Percentiles rank a stretch among this genome's conserved stretches.
Evolutionary conservation across 2,329 filamentous ascomycete genomes (phyloP).

Genomic region (Orbilia blumenaviensis): DNA sequence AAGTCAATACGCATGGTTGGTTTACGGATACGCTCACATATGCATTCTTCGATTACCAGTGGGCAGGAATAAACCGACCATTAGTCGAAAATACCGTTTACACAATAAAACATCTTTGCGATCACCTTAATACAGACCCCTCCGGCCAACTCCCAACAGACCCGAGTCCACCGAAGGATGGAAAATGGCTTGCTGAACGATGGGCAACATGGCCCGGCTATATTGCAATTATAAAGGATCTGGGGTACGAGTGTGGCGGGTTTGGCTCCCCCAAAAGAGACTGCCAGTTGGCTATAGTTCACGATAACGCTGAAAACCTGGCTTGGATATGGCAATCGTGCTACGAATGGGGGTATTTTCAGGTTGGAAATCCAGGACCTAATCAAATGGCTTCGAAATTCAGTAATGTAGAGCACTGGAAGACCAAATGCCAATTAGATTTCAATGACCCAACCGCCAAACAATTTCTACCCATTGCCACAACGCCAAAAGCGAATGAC

Average conservation of each 20-base stretch:
- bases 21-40: slow-evolving; percentile 62
- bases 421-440: slow-evolving; percentile 64
- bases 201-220: slow-evolving; percentile 42
- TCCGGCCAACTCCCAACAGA: neutral
- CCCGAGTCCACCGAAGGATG: neutral
- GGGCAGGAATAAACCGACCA: slow-evolving; percentile 61
- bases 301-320: neutral
- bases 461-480: slow-evolving; percentile 61
- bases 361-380: slow-evolving; percentile 64
- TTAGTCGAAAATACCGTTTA: slow-evolving; percentile 8
- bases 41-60: slow-evolving; percentile 61
- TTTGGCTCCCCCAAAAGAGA: slow-evolving; percentile 59
- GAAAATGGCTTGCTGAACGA: slow-evolving; percentile 19
- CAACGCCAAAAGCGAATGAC: slow-evolving; percentile 60
- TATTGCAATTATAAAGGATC: neutral
- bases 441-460: slow-evolving; percentile 63
- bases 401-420: slow-evolving; percentile 63
- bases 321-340: slow-evolving; percentile 62
- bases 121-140: slow-evolving; percentile 62
- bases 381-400: slow-evolving; percentile 65
- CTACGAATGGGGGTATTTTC: slow-evolving; percentile 66
- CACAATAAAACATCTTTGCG: slow-evolving; percentile 63
- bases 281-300: neutral
- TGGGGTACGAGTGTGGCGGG: slow-evolving; percentile 58
- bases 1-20: slow-evolving; percentile 63